Evolutionary conservation across 805 yeast species (phyloP).

Genomic region (Ogataea wickerhamii): DNA sequence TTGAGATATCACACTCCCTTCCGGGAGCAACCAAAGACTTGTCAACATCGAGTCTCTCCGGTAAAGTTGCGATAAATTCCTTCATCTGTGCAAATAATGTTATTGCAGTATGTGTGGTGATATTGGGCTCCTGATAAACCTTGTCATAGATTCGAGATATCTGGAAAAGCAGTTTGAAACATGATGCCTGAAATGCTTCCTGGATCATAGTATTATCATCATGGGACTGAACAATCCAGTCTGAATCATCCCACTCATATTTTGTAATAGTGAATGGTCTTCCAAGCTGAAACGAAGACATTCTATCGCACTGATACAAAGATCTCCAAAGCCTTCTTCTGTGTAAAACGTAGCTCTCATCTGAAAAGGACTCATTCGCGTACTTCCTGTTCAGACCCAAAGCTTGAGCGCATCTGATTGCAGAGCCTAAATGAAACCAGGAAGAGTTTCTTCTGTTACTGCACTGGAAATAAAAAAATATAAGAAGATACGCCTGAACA

Average conservation of each 20-base stretch:
- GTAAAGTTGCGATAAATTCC: constrained; percentile 33
- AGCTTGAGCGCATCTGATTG: constrained; percentile 41
- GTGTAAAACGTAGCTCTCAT: constrained; percentile 24
- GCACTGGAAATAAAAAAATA: constrained; percentile 38
- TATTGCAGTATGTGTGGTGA: constrained; percentile 32
- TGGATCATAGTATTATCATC: constrained; percentile 20
- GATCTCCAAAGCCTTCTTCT: constrained; percentile 31
- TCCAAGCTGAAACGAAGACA: constrained; percentile 35
- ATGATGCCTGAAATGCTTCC: constrained; percentile 27
- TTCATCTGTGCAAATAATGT: constrained; percentile 36
- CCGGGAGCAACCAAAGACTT: constrained; percentile 19
- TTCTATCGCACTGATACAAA: constrained; percentile 14
- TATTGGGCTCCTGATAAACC: constrained; percentile 32
- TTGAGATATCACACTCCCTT: constrained; percentile 10
- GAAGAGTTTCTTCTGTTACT: constrained; percentile 38
- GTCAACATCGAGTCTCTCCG: constrained; percentile 28
- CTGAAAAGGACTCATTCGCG: constrained; percentile 37
- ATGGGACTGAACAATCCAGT: constrained; percentile 8
- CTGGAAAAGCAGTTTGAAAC: constrained; percentile 29
- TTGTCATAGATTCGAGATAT: constrained; percentile 32
- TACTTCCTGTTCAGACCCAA: constrained; percentile 39
- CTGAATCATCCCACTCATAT: constrained; percentile 38
- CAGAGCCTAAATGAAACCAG: constrained; percentile 42
- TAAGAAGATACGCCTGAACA: constrained; percentile 38
- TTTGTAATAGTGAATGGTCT: constrained; percentile 36